Evolutionary conservation across 805 yeast species (phyloP), one percentile per base, ranked within the genome.

Genomic region (Wickerhamomyces hampshirensis): DNA sequence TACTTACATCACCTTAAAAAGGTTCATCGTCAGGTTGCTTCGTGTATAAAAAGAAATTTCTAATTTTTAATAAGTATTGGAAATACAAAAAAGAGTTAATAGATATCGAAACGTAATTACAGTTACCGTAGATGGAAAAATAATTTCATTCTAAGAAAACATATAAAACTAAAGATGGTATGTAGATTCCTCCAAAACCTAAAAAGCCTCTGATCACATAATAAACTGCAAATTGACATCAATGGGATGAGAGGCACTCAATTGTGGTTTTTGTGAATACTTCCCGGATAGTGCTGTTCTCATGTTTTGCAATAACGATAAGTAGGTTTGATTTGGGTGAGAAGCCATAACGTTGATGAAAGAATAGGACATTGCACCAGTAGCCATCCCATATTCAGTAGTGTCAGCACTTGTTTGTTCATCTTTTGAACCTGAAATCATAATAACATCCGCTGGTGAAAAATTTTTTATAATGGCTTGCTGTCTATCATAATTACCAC

Each of bases 341-440:
- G 66, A 63, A 21, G 62, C 55, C 70, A 81, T 62, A 11, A 80
- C 86, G 37, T 65, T 63, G 35, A 80, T 67, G 48, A 82, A 80
- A 1, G 87, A 77, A 61, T 73, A 80, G 30, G 84, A 76, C 80
- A 81, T 77, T 7, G 88, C 88, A 34, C 88, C 88, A 0, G 88
- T 80, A 23, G 77, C 71, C n/a, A 56, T 53, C 8, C 84, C 84
- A 14, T 70, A 73, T 47, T 77, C 80, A 9, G 63, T 62, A 1
- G 88, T 78, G 53, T 81, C 88, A 5, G 88, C 88, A 38, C 47
- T 38, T 15, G 60, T 54, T 35, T 50, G 88, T 18, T 70, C 69
- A 57, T 81, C 88, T 51, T 77, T 80, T 55, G 88, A 81, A 5
- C 88, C 88, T 6, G 82, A 73, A 33, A 81, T 60, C 51, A 72